Base-by-base conservation (phyloP, 768 basidiomycete genomes). In the Mycena sanguinolenta region DNA sequence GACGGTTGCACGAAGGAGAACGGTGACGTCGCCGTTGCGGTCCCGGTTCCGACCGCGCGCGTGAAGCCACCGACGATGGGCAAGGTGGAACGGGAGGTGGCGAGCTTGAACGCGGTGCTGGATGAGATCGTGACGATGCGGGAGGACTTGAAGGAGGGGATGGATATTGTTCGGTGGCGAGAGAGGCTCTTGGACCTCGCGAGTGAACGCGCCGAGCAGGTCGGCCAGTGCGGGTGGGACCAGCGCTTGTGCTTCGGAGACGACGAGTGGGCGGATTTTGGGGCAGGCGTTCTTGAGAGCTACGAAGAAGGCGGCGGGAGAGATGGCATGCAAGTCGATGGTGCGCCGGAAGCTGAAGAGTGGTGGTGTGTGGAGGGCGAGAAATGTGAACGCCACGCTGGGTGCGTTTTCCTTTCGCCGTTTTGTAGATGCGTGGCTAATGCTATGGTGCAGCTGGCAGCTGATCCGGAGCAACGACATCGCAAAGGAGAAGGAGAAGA, bases 181-280 rank as follows among this genome's bases (percentile, higher is more conserved):
- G 92, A 92, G 80, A 87, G 86, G 65, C 79, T 95, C 32, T 81
- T 93, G 19, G 86, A 89, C 65, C 84, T 93, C 50, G 93, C 93
- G 27, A 85, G 82, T n/a, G 88, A 88, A 52, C 86, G 93, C 42
- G 89, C 92, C 13, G 89, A 89, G 68, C 81, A 82, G n/a, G 77
- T 89, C 19, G 87, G 88, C 21, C 88, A 89, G 74, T 98, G 96
- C 79, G 95, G 96, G 6, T 96, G 95, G 91, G 96, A 98, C 78
- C 90, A 91, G 74, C 86, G 96, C 34, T 84, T 98, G 27, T 92
- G 92, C 69, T 91, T 92, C 77, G 91, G 91, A n/a, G 93, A 95
- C 55, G 90, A 91, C 66, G 93, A 94, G 77, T 95, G 90, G 84
- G 86, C 82, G 42, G 92, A 91, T 58, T 92, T 90, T 78, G 92